A percentile compares a stretch with the other conserved stretches of the same genome.
These are phyloP conservation scores for Zygotorulaspora chibaensis DNA, from an alignment of 805 yeast species.

Conservation along the genomic window DNA sequence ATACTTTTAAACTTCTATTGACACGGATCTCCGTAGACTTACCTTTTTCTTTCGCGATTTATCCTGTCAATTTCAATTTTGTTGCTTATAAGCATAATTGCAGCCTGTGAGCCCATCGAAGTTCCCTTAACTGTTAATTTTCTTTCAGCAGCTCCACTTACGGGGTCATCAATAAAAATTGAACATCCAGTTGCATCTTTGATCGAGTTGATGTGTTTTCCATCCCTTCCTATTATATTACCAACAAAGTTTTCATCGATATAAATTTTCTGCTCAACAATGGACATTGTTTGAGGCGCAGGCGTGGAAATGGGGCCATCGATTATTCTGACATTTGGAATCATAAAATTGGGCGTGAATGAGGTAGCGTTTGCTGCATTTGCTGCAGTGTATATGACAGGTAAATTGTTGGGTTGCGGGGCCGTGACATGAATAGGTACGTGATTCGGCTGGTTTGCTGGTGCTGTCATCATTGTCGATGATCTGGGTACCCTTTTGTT, in stretches of 20 bases:
- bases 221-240: constrained; percentile 81
- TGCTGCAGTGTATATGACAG: constrained; percentile 25
- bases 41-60: constrained; percentile 32
- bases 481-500: constrained; percentile 19
- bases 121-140: constrained; percentile 66
- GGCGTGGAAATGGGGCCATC: constrained; percentile 19
- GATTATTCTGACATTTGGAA: constrained; percentile 27
- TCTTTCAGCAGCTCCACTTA: constrained; percentile 53
- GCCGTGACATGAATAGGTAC: background rate
- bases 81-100: constrained; percentile 66
- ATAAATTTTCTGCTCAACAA: constrained; percentile 58
- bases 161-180: constrained; percentile 61
- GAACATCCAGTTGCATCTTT: constrained; percentile 71
- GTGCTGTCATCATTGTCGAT: constrained; percentile 11
- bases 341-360: constrained; percentile 24
- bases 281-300: constrained; percentile 42
- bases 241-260: constrained; percentile 81
- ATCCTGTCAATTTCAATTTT: constrained; percentile 64
- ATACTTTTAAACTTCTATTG: background rate
- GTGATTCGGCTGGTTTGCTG: constrained; percentile 6
- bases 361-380: constrained; percentile 27
- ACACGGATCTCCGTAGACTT: background rate
- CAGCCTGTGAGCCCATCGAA: constrained; percentile 63
- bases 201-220: constrained; percentile 73
- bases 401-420: constrained; percentile 4